phyloP scores from a whole-genome alignment of 805 yeast genomes.

The Starmerella scarabaei region DNA sequence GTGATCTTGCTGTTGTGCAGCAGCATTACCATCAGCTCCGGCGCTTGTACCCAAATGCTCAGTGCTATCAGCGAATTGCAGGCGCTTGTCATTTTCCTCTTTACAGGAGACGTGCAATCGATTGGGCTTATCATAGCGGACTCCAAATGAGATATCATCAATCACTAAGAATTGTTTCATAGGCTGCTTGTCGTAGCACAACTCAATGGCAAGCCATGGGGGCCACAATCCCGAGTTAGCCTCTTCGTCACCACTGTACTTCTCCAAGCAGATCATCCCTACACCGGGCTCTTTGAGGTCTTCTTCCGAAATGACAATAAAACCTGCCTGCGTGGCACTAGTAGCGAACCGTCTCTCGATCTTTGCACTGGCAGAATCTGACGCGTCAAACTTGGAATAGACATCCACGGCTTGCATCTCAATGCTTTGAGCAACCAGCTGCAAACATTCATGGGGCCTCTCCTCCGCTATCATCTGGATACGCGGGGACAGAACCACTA shows the following conservation, averaged over 20 bases:
- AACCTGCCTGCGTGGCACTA: constrained; percentile 53
- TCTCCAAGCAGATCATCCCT: constrained; percentile 30
- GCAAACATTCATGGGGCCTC: constrained; percentile 43
- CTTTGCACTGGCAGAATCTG: constrained; percentile 33
- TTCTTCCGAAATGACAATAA: constrained; percentile 49
- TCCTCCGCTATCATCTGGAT: constrained; percentile 50
- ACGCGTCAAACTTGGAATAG: constrained; percentile 31
- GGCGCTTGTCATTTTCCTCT: constrained; percentile 3
- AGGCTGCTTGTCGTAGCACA: constrained; percentile 43
- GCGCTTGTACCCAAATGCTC: not conserved
- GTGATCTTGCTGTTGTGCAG: constrained; percentile 10
- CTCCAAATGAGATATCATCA: constrained; percentile 47
- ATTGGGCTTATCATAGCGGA: constrained; percentile 45
- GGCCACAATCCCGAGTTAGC: constrained; percentile 48
- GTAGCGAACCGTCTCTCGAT: constrained; percentile 61
- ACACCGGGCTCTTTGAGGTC: constrained; percentile 50
- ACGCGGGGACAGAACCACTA: constrained; percentile 69
- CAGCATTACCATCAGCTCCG: constrained; percentile 4
- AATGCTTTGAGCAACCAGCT: constrained; percentile 62
- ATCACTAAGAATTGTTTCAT: constrained; percentile 42
- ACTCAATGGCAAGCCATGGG: constrained; percentile 72
- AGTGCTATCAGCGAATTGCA: not conserved
- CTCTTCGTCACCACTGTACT: constrained; percentile 47
- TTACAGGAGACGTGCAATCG: constrained; percentile 31
- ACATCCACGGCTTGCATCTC: constrained; percentile 58